A percentile compares a stretch with the other conserved stretches of the same genome.
Evolutionary conservation across 1,284 basidiomycete genomes (phyloP).

Genomic region (Agroathelia rolfsii): DNA sequence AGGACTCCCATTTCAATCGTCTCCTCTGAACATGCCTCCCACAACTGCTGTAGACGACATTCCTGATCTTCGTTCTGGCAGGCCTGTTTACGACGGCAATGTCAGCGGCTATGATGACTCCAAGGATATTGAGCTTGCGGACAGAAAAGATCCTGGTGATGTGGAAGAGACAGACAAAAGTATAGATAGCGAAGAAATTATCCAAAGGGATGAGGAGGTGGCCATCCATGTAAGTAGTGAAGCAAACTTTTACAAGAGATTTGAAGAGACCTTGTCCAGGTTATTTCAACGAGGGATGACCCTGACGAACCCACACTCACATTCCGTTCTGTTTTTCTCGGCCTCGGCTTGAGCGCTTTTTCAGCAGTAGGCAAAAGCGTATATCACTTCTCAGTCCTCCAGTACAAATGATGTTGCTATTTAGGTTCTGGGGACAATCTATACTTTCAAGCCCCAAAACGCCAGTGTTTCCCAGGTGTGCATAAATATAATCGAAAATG

Average conservation of each 20-base stretch:
- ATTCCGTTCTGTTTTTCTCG: constrained; percentile 47
- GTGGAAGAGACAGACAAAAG: constrained; percentile 13
- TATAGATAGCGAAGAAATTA: constrained; percentile 19
- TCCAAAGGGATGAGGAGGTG: constrained; percentile 36
- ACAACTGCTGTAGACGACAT: too few species aligned
- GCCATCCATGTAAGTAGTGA: constrained; percentile 26
- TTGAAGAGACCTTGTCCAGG: constrained; percentile 15
- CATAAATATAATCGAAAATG: too few species aligned
- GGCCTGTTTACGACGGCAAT: too few species aligned
- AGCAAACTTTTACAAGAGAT: not conserved
- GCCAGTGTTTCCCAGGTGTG: constrained; percentile 47
- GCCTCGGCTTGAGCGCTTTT: constrained; percentile 50
- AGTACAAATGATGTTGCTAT: constrained; percentile 3
- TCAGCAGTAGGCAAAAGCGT: constrained; percentile 38
- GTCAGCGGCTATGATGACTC: constrained; percentile 2
- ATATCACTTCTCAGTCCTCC: constrained; percentile 9
- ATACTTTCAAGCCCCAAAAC: constrained; percentile 58
- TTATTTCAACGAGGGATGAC: constrained; percentile 47
- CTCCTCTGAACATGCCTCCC: too few species aligned
- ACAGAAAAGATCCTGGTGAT: constrained; percentile 17
- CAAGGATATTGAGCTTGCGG: constrained; percentile 2
- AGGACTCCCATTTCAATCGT: too few species aligned
- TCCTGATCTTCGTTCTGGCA: too few species aligned
- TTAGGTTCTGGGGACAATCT: constrained; percentile 41
- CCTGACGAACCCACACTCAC: constrained; percentile 48